A percentile compares a stretch with the other conserved stretches of the same genome.
These are phyloP conservation scores for Hirsutella rhossiliensis DNA, from an alignment of 2,329 filamentous ascomycete species.

Conservation along the genomic window DNA sequence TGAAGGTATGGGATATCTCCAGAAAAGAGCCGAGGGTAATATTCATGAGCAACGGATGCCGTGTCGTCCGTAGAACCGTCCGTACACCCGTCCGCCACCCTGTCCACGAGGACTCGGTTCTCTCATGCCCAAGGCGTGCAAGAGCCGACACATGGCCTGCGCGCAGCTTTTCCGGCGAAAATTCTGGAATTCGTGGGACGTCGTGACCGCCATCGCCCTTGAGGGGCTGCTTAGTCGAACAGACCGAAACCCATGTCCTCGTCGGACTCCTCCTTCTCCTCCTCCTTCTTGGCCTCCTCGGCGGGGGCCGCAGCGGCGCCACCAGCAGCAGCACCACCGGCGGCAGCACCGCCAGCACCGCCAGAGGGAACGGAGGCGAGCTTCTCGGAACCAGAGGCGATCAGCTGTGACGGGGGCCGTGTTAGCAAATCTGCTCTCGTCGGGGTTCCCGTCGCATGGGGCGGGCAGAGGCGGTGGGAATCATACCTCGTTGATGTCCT, in stretches of 20 bases:
- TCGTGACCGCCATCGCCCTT: slow-evolving; percentile 16
- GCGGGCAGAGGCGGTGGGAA: slow-evolving; percentile 17
- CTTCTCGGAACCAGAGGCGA: slow-evolving; percentile 80
- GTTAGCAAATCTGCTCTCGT: slow-evolving; percentile 8
- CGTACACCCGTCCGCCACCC: slow-evolving; percentile 15
- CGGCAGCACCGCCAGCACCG: slow-evolving; percentile 62
- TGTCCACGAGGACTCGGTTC: slow-evolving; percentile 10
- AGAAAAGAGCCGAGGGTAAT: slow-evolving; percentile 16
- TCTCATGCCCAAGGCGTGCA: slow-evolving; percentile 17
- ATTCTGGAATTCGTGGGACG: slow-evolving; percentile 16
- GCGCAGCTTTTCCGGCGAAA: slow-evolving; percentile 19
- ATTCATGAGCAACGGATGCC: slow-evolving; percentile 17
- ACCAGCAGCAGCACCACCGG: slow-evolving; percentile 53
- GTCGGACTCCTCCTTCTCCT: slow-evolving; percentile 73
- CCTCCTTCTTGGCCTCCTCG: slow-evolving; percentile 52
- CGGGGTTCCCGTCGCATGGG: not conserved
- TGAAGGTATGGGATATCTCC: not conserved
- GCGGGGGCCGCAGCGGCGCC: slow-evolving; percentile 51
- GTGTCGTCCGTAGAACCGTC: slow-evolving; percentile 14
- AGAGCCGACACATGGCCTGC: slow-evolving; percentile 18
- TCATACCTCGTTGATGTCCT: slow-evolving; percentile 83
- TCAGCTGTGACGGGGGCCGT: slow-evolving; percentile 54
- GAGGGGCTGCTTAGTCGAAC: slow-evolving; percentile 49
- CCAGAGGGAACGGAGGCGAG: slow-evolving; percentile 95
- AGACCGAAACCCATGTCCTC: slow-evolving; percentile 70